These are phyloP conservation scores for Xylaria sp. DNA, from an alignment of 2,329 filamentous ascomycete species.

Conservation along the genomic window DNA sequence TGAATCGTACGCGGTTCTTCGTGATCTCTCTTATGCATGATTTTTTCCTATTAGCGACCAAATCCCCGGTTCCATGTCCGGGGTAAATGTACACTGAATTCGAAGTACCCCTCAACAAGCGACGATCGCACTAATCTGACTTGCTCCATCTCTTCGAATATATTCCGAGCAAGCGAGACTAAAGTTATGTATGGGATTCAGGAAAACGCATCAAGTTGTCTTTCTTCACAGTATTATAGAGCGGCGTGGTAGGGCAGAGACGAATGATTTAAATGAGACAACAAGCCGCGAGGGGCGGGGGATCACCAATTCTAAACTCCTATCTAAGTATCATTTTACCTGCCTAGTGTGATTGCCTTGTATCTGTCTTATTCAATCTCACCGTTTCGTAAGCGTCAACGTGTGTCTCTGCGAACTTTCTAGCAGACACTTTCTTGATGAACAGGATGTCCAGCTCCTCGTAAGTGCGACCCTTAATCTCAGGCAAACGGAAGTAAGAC, in stretches of 20 bases:
- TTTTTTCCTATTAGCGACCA: background rate
- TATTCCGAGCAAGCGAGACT: background rate
- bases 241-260: background rate
- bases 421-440: conserved; percentile 53
- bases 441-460: conserved; percentile 67
- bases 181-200: background rate
- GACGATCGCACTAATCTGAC: background rate
- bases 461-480: conserved; percentile 62
- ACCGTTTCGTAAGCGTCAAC: conserved; percentile 48
- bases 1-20: background rate
- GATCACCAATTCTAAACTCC: too few relatives aligned
- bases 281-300: background rate
- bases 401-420: conserved; percentile 53
- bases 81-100: conserved; percentile 37
- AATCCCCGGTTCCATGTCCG: conserved; percentile 29
- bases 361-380: conserved; percentile 33
- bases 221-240: background rate
- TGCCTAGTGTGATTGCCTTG: conserved; percentile 26
- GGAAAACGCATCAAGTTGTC: background rate
- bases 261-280: background rate
- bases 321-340: background rate
- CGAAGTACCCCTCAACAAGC: conserved; percentile 24
- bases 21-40: conserved; percentile 1
- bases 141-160: background rate
- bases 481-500: conserved; percentile 63